Evolutionary conservation across 306 rosid species (phyloP).

Genomic region (Vigna trinervia): DNA sequence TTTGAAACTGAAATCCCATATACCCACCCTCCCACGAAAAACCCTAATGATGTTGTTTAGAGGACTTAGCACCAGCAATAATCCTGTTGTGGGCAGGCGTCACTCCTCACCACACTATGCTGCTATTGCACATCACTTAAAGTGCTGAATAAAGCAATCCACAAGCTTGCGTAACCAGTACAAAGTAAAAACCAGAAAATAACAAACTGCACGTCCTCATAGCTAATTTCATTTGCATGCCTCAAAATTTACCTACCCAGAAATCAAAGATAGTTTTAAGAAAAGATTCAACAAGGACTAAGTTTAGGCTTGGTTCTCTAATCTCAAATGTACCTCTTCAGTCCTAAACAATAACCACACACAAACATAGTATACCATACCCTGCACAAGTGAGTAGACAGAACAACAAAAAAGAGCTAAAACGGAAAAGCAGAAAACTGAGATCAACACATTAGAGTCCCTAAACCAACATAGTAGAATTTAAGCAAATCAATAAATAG

Average conservation of each 20-base stretch:
- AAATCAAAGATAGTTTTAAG: neutral
- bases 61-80: neutral
- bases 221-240: constrained; percentile 25
- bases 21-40: neutral
- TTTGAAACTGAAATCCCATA: neutral
- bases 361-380: neutral
- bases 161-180: constrained; percentile 2
- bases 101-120: neutral
- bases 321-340: constrained; percentile 21
- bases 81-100: neutral
- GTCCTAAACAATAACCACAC: constrained; percentile 3
- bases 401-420: neutral
- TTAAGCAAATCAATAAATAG: constrained; percentile 8
- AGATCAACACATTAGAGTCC: neutral
- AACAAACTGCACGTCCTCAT: constrained; percentile 10
- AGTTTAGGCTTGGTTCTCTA: constrained; percentile 30
- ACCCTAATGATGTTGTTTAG: neutral
- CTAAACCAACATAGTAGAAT: constrained; percentile 6
- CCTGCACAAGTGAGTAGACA: neutral
- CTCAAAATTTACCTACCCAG: constrained; percentile 29
- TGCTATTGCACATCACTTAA: neutral
- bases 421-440: constrained; percentile 22
- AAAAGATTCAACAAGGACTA: neutral
- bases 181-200: constrained; percentile 1
- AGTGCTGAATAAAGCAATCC: constrained; percentile 14